phyloP scores from a whole-genome alignment of 805 yeast genomes.

The Yarrowia sp. region DNA sequence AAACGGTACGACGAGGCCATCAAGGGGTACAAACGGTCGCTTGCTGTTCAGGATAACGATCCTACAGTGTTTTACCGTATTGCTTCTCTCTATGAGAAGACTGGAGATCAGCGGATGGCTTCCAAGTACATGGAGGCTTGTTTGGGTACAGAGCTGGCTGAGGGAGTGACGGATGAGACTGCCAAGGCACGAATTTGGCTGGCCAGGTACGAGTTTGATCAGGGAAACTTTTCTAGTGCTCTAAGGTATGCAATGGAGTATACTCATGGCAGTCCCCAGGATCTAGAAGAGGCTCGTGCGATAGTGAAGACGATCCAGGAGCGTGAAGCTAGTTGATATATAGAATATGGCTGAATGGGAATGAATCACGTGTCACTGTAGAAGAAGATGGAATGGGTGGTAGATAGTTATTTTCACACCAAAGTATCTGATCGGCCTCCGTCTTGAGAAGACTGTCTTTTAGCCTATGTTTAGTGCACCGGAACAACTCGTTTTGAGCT shows the following conservation, averaged over 20 bases:
- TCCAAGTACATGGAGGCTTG: constrained; percentile 70
- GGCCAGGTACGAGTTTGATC: constrained; percentile 68
- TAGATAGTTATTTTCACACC: too few species aligned
- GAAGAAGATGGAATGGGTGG: too few species aligned
- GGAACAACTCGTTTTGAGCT: too few species aligned
- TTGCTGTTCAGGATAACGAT: constrained; percentile 63
- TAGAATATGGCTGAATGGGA: too few species aligned
- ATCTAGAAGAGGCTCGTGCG: constrained; percentile 85
- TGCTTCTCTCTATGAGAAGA: constrained; percentile 68
- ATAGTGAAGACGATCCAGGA: constrained; percentile 69
- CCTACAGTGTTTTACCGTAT: constrained; percentile 66
- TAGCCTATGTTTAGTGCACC: too few species aligned
- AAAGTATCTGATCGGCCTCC: too few species aligned
- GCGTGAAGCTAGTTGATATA: too few species aligned
- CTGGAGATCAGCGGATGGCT: constrained; percentile 62
- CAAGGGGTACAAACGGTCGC: constrained; percentile 80
- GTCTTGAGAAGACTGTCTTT: too few species aligned
- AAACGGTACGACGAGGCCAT: constrained; percentile 74
- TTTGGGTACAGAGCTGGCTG: constrained; percentile 64
- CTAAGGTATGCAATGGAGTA: constrained; percentile 75
- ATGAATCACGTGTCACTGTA: too few species aligned
- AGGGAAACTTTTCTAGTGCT: constrained; percentile 69
- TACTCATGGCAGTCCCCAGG: constrained; percentile 77
- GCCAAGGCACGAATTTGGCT: constrained; percentile 86
- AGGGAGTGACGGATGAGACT: constrained; percentile 74